Percentiles rank a stretch among this genome's conserved stretches.
Conservation (phyloP, 1,284 basidiomycete species). For the Athelia sp. region DNA sequence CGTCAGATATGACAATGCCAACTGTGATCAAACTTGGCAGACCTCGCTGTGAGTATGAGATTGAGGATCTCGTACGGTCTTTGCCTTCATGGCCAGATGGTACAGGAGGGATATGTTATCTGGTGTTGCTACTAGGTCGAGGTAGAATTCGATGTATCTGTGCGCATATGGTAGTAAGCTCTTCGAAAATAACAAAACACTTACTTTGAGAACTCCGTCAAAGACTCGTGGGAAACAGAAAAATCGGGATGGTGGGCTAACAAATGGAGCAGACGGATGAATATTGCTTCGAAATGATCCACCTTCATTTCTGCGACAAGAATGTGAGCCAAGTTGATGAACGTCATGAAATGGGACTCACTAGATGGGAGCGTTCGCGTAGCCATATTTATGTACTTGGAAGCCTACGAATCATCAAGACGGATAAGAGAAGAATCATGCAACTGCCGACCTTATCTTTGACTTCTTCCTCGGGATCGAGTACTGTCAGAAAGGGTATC, state of each 20-base stretch:
- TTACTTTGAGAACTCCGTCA: slow-evolving; percentile 72
- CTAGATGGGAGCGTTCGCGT: slow-evolving; percentile 44
- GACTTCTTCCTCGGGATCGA: slow-evolving; percentile 88
- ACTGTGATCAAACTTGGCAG: slow-evolving; percentile 12
- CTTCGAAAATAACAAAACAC: slow-evolving; percentile 13
- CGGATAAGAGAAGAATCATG: background rate
- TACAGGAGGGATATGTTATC: slow-evolving; percentile 85
- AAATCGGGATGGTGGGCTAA: slow-evolving; percentile 96
- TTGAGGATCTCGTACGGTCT: slow-evolving; percentile 80
- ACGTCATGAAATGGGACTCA: slow-evolving; percentile 20
- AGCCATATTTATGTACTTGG: slow-evolving; percentile 48
- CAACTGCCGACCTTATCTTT: slow-evolving; percentile 43
- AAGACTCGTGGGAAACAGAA: slow-evolving; percentile 49
- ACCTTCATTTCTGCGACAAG: slow-evolving; percentile 47
- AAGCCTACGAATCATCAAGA: slow-evolving; percentile 36
- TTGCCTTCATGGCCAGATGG: slow-evolving; percentile 78
- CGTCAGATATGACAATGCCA: slow-evolving; percentile 4
- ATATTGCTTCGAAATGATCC: slow-evolving; percentile 73
- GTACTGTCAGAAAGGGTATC: slow-evolving; percentile 83
- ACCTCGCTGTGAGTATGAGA: slow-evolving; percentile 68
- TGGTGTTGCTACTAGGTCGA: slow-evolving; percentile 67
- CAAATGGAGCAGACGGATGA: slow-evolving; percentile 83
- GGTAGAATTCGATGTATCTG: slow-evolving; percentile 88
- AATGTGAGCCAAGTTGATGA: background rate
- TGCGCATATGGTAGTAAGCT: background rate